A percentile compares a stretch with the other conserved stretches of the same genome.
These are phyloP conservation scores for Centrapalus pauciflorus DNA, from an alignment of 129 eudicot genomes.

Conservation along the genomic window DNA sequence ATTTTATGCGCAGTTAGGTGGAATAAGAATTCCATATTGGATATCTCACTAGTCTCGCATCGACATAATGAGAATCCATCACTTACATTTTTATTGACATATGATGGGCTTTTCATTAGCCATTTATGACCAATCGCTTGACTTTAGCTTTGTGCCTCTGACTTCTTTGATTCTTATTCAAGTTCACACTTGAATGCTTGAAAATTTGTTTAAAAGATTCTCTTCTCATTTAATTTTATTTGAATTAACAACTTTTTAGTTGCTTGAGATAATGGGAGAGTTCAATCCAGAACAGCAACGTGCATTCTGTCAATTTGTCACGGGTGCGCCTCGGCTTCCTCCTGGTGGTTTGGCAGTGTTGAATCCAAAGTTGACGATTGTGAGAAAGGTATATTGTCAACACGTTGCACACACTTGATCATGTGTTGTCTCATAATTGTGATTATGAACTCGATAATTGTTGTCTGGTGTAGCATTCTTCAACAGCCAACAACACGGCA, in stretches of 20 bases:
- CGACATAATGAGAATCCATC: too few relatives aligned
- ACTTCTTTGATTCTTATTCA: too few relatives aligned
- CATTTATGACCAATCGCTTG: too few relatives aligned
- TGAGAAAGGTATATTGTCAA: slow-evolving; percentile 64
- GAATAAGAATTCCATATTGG: too few relatives aligned
- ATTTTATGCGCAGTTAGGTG: too few relatives aligned
- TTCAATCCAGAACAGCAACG: slow-evolving; percentile 39
- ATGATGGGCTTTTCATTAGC: too few relatives aligned
- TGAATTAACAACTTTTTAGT: slow-evolving; percentile 45
- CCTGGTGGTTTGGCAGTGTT: slow-evolving; percentile 66
- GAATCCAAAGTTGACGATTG: slow-evolving; percentile 88
- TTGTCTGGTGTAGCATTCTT: slow-evolving; percentile 59
- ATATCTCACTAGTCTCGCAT: too few relatives aligned
- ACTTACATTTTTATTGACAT: too few relatives aligned
- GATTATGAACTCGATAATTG: slow-evolving; percentile 1
- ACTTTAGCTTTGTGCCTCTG: too few relatives aligned
- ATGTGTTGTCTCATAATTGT: background rate
- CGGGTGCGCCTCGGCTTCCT: slow-evolving; percentile 47
- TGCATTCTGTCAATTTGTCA: slow-evolving; percentile 39
- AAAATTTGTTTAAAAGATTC: too few relatives aligned
- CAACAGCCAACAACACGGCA: slow-evolving; percentile 41
- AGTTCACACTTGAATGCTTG: too few relatives aligned
- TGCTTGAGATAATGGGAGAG: slow-evolving; percentile 97
- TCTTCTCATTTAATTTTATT: too few relatives aligned
- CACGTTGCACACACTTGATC: background rate